Evolutionary conservation across 2,329 filamentous ascomycete species (phyloP), one percentile per base, ranked within the genome.

Genomic region (Nigrospora osmanthi): DNA sequence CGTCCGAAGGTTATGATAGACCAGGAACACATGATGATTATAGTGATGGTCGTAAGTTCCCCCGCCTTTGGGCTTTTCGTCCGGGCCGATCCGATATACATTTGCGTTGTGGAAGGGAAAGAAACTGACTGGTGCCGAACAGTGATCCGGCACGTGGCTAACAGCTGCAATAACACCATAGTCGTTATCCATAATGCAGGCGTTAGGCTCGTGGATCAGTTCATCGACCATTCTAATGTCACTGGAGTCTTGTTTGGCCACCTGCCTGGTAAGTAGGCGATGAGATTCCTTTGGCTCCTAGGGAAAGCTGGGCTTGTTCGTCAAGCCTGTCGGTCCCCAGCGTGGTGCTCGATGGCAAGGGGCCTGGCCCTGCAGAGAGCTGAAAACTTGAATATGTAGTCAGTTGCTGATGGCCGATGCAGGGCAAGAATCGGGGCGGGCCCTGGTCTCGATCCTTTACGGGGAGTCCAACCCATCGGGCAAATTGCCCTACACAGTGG

Each of bases 141-240:
- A 1, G 68, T 97, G 44, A 86, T 97, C 65, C 76, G 85, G 64
- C 88, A 85, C 38, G 78, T 85, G 1, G 81, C 82, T 0, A 62
- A 67, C 9, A 66, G 69, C 17, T 85, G 80, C 60, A 69, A 67
- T 49, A 83, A 79, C 48, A 84, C 81, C 1, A 69, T 85, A 15
- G 81, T 85, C 0, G 66, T 83, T 1, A 68, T 85, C 6, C 81
- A 85, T 59, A 84, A 82, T 36, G 78, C 80, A 1, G 81, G 81
- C 0, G 67, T 75, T 11, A 70, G 81, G 1, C 59, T 81, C 0
- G 73, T 85, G 0, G 80, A 84, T 47, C 63, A 66, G 1, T 86
- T 78, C 66, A 68, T 80, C 47, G 74, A 84, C 40, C 72, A 86
- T 47, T 64, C 71, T 9, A 85, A 85, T 49, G 72, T 86, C 32